Conservation (phyloP, 1,139 yeast species). For the Diutina sp. region DNA sequence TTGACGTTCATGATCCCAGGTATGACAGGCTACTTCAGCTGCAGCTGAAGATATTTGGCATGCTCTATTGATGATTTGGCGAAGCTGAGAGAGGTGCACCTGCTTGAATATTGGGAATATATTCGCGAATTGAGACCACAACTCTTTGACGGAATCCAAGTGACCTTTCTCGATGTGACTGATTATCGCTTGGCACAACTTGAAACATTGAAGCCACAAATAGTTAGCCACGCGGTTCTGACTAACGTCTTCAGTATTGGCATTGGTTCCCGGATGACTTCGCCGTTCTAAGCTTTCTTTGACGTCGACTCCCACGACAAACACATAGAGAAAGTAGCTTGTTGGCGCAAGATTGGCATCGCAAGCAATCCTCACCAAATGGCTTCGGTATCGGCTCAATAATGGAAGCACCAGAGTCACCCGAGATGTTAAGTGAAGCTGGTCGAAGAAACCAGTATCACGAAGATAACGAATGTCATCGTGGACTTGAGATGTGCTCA, state of each 20-base stretch:
- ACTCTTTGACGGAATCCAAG: background rate
- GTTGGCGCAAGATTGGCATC: background rate
- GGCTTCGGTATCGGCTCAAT: background rate
- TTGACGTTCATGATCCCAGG: background rate
- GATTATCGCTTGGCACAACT: conserved; percentile 2
- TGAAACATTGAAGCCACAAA: conserved; percentile 10
- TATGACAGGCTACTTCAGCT: background rate
- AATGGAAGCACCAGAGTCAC: background rate
- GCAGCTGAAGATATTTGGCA: conserved; percentile 3
- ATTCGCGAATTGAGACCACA: conserved; percentile 6
- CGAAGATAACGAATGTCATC: background rate
- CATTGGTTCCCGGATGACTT: conserved; percentile 17
- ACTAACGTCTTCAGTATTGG: conserved; percentile 8
- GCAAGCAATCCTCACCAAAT: background rate
- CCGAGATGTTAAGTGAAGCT: background rate
- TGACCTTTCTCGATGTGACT: background rate
- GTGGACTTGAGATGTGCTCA: background rate
- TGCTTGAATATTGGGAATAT: conserved; percentile 7
- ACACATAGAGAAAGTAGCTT: conserved; percentile 12
- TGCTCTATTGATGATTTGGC: conserved; percentile 5
- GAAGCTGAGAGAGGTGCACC: conserved; percentile 6
- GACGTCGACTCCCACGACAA: conserved; percentile 15
- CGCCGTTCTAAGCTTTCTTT: conserved; percentile 8
- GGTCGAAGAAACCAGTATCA: background rate
- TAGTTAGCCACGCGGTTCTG: conserved; percentile 2